Evolutionary conservation across 2,329 filamentous ascomycete genomes (phyloP).

Genomic region (Xylaria sp.): DNA sequence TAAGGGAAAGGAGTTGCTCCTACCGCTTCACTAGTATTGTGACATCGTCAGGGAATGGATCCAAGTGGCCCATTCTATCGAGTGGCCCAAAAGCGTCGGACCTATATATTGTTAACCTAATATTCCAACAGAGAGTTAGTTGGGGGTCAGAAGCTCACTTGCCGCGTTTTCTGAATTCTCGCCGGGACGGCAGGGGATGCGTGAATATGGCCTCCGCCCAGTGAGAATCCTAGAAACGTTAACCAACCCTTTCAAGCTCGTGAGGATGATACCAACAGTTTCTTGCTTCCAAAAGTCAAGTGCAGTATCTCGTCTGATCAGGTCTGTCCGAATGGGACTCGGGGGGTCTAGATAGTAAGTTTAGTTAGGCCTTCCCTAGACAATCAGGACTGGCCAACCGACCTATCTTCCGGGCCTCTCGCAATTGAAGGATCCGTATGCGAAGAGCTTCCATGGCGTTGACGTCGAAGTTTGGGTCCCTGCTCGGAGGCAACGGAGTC

Average conservation of each 20-base stretch:
- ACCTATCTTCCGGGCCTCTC: conserved; percentile 66
- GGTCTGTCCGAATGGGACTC: conserved; percentile 43
- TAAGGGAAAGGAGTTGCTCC: conserved; percentile 27
- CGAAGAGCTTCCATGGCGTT: conserved; percentile 64
- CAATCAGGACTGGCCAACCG: conserved; percentile 41
- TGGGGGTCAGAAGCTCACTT: conserved; percentile 46
- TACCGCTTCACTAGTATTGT: conserved; percentile 67
- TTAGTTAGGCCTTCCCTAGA: conserved; percentile 45
- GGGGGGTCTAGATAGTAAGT: conserved; percentile 42
- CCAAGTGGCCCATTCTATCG: conserved; percentile 55
- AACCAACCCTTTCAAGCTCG: conserved; percentile 28
- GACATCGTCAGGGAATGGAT: conserved; percentile 58
- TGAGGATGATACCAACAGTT: conserved; percentile 39
- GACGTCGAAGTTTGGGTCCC: conserved; percentile 65
- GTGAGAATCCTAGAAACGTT: conserved; percentile 58
- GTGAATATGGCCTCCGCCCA: conserved; percentile 73
- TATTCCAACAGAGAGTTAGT: background rate
- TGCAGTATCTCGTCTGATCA: conserved; percentile 44
- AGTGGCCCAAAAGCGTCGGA: conserved; percentile 47
- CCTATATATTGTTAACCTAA: conserved; percentile 29
- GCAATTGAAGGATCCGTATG: conserved; percentile 61
- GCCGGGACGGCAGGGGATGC: conserved; percentile 62
- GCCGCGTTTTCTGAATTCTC: conserved; percentile 58
- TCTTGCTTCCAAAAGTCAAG: conserved; percentile 47
- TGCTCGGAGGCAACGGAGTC: conserved; percentile 41